Evolutionary conservation across 768 basidiomycete genomes (phyloP).

Genomic region (Kwoniella europaea): DNA sequence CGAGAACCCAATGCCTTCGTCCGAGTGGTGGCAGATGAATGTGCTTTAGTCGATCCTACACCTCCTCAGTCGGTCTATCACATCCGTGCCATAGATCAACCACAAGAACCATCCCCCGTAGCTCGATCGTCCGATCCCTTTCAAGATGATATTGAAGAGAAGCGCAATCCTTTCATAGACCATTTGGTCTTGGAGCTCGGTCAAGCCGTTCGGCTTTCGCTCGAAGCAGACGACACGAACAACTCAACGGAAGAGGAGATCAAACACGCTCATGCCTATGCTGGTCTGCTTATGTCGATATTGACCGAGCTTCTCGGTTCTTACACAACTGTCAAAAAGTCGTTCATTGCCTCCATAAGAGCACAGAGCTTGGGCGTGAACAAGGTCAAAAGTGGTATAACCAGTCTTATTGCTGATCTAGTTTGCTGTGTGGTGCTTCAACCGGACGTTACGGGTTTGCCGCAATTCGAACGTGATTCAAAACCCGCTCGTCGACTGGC

Average conservation of each 20-base stretch:
- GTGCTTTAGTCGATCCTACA: slow-evolving; percentile 73
- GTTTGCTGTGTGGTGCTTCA: slow-evolving; percentile 76
- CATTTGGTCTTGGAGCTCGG: slow-evolving; percentile 22
- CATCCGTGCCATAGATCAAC: slow-evolving; percentile 64
- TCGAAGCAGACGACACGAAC: slow-evolving; percentile 10
- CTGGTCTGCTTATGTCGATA: slow-evolving; percentile 46
- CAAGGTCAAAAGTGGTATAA: slow-evolving; percentile 70
- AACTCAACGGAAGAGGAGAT: neutral
- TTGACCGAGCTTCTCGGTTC: slow-evolving; percentile 91
- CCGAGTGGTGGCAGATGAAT: slow-evolving; percentile 71
- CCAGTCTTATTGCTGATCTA: slow-evolving; percentile 79
- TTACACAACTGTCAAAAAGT: slow-evolving; percentile 86
- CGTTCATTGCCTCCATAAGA: slow-evolving; percentile 79
- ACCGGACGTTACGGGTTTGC: slow-evolving; percentile 62
- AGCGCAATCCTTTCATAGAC: slow-evolving; percentile 20
- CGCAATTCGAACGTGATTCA: slow-evolving; percentile 64
- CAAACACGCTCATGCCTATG: slow-evolving; percentile 21
- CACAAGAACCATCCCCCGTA: neutral
- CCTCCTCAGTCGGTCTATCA: slow-evolving; percentile 63
- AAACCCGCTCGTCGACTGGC: slow-evolving; percentile 46
- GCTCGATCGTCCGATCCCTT: slow-evolving; percentile 30
- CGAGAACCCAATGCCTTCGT: slow-evolving; percentile 80
- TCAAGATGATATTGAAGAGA: slow-evolving; percentile 6
- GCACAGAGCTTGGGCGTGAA: slow-evolving; percentile 55
- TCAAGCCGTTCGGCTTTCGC: slow-evolving; percentile 10